Evolutionary conservation across 257 asterid genomes (phyloP), one percentile per base, ranked within the genome.

Genomic region (Solanum peruvianum): DNA sequence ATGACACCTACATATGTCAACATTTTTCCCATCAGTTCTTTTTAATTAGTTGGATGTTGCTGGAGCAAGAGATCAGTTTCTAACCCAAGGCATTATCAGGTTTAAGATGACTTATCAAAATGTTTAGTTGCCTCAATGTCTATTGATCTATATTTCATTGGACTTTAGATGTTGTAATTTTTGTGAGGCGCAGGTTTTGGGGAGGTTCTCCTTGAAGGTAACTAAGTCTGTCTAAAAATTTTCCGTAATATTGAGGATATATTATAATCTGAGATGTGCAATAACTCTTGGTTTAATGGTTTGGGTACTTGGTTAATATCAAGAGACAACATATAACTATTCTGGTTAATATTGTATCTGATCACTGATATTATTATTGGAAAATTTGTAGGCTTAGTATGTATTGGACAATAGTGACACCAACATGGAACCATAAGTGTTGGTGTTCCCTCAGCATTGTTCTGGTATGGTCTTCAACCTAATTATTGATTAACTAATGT

Each of bases 391-490:
- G 84, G 78, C 39, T 72, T 86, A 71, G 87, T 86, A 12, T 37
- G 42, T 86, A 72, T 73, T 21, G 64, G 82, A 73, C 49, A 42
- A 31, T 49, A 25, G 88, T 75, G 77, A 86, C 85, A 76, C 88
- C 88, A 76, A 41, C 78, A 76, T 85, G 87, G 33, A 85, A 85
- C 83, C 70, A 72, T 85, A 66, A 86, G 83, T 72, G 87, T 86
- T 86, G 71, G 87, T 47, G 85, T 81, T 71, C 39, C 81, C 70
- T 58, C 85, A 23, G 33, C 45, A 41, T 75, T 56, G 73, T 56
- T 86, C 88, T 73, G 88, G 85, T 86, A 86, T 86, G 88, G 83
- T 60, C 71, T 56, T 75, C 58, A 86, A 73, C 76, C 58, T 56
- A 13, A 77, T 31, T 70, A 31, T 78, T 47, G 31, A 72, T 86